Percentiles rank a stretch among this genome's conserved stretches.
phyloP scores from a whole-genome alignment of 2,329 filamentous ascomycete genomes.

The Venturia pyrina region DNA sequence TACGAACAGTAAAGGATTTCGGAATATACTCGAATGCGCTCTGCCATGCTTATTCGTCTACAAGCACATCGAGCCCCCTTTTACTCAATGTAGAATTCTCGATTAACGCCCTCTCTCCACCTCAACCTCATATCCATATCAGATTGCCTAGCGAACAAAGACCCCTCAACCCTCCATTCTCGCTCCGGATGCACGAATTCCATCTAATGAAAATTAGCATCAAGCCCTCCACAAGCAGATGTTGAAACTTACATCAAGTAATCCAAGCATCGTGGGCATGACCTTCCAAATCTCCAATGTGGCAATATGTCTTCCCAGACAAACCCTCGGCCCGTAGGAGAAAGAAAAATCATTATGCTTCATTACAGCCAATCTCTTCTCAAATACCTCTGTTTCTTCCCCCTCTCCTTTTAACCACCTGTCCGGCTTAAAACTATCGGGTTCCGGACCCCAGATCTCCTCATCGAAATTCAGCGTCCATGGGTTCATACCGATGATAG shows the following conservation, averaged over 20 bases:
- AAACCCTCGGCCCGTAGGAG: constrained; percentile 39
- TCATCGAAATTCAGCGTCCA: constrained; percentile 23
- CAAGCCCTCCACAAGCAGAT: not conserved
- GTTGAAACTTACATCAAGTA: constrained; percentile 5
- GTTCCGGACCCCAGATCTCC: constrained; percentile 22
- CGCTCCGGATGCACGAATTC: constrained; percentile 1
- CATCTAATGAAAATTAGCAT: not conserved
- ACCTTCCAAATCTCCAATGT: constrained; percentile 44
- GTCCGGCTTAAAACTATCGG: constrained; percentile 21
- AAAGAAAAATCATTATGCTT: constrained; percentile 24
- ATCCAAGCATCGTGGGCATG: not conserved
- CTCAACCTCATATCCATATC: constrained; percentile 8
- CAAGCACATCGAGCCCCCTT: too few relatives aligned
- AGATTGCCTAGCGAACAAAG: not conserved
- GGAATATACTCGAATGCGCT: too few relatives aligned
- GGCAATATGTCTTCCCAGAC: constrained; percentile 41
- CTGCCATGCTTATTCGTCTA: too few relatives aligned
- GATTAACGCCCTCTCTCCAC: constrained; percentile 3
- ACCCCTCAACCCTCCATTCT: constrained; percentile 2
- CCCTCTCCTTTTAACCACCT: constrained; percentile 24
- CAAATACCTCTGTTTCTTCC: not conserved
- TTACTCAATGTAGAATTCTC: not conserved
- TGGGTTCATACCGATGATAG: constrained; percentile 22
- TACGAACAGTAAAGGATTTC: too few relatives aligned
- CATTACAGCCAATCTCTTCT: not conserved